These are phyloP conservation scores for Botrytis galanthina DNA, from an alignment of 2,329 filamentous ascomycete species.

Conservation along the genomic window DNA sequence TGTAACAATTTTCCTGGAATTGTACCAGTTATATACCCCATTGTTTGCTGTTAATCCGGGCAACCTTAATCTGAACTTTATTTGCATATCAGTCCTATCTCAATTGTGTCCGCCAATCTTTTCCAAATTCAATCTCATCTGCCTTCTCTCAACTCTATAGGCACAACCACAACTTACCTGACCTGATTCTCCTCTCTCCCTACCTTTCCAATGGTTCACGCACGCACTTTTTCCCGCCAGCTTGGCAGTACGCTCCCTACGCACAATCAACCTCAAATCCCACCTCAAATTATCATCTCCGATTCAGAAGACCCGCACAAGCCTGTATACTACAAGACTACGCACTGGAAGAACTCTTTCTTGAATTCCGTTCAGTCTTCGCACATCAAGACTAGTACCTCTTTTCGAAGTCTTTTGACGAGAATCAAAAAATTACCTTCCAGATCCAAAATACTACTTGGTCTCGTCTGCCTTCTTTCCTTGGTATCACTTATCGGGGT, in stretches of 20 bases:
- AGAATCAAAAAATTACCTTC: neutral
- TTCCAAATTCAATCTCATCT: neutral
- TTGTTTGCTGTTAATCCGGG: neutral
- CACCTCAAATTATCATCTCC: conserved; percentile 3
- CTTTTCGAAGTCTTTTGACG: neutral
- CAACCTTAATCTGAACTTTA: neutral
- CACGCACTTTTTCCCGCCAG: conserved; percentile 13
- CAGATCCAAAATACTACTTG: conserved; percentile 1
- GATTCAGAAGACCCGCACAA: conserved; percentile 6
- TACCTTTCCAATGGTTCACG: conserved; percentile 5
- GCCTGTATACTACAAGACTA: neutral
- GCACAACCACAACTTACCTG: neutral
- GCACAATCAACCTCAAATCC: conserved; percentile 11
- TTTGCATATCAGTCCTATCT: neutral
- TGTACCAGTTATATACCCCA: neutral
- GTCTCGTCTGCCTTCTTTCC: conserved; percentile 1
- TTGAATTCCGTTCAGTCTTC: conserved; percentile 7
- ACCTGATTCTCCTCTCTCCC: neutral
- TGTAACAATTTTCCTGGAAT: neutral
- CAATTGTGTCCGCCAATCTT: neutral
- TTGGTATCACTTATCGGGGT: neutral
- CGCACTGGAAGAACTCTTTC: conserved; percentile 1
- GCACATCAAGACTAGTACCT: neutral
- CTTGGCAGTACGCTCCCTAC: conserved; percentile 3
- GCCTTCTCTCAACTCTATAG: neutral